Percentiles rank a stretch among this genome's conserved stretches.
Conservation (phyloP, 1,284 basidiomycete species). For the Puccinia brachypodii region DNA sequence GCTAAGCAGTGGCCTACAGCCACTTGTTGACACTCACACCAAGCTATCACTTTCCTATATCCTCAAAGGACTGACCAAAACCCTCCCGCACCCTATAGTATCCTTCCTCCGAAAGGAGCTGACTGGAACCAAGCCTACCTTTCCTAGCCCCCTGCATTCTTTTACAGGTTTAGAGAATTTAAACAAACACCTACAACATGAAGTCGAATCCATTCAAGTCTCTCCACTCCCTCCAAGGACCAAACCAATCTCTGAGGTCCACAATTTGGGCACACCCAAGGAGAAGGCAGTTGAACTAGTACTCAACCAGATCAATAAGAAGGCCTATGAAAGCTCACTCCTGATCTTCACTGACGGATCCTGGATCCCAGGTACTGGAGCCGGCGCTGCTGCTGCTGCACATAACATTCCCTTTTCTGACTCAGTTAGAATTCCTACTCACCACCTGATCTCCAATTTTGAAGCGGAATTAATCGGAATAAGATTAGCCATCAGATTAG, state of each 20-base stretch:
- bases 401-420: neutral
- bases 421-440: no score
- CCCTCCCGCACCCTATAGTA: neutral
- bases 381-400: neutral
- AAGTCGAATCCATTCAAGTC: neutral
- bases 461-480: neutral
- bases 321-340: neutral
- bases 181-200: neutral
- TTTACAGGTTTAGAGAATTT: neutral
- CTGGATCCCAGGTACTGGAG: neutral
- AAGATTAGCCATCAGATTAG: neutral
- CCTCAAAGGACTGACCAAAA: neutral
- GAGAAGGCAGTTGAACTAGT: neutral
- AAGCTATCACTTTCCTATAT: no score
- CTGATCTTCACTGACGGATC: neutral
- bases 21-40: no score
- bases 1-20: neutral
- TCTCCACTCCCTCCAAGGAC: neutral
- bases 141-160: neutral
- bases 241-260: neutral
- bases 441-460: neutral
- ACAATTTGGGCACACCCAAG: neutral
- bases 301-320: neutral
- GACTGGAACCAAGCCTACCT: neutral
- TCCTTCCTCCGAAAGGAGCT: neutral